Evolutionary conservation across 352 stramenopile genomes (phyloP).

Genomic region (Phytopythium aichiense): DNA sequence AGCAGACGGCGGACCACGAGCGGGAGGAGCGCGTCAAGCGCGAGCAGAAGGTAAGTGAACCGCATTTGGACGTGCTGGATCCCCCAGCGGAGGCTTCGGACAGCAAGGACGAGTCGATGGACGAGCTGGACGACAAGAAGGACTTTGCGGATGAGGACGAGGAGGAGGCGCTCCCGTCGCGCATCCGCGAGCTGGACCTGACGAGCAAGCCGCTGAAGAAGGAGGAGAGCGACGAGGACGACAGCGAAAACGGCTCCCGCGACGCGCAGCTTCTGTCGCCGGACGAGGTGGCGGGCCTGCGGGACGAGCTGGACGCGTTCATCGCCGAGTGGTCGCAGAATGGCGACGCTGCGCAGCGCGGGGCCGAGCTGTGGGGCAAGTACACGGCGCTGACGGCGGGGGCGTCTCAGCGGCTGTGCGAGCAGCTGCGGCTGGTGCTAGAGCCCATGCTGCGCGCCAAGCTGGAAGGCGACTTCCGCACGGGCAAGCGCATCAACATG

Average conservation of each 20-base stretch:
- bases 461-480: conserved; percentile 98
- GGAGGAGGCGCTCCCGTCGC: conserved; percentile 22
- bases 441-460: conserved; percentile 97
- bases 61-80: background rate
- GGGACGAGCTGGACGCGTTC: conserved; percentile 73
- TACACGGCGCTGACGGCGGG: conserved; percentile 92
- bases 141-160: conserved; percentile 31
- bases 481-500: conserved; percentile 99
- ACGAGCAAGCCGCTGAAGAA: conserved; percentile 16
- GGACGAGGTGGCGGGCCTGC: conserved; percentile 69
- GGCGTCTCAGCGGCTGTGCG: conserved; percentile 94
- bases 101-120: conserved; percentile 17
- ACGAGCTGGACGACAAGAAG: conserved; percentile 15
- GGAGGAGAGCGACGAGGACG: conserved; percentile 30
- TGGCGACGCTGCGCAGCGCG: conserved; percentile 31
- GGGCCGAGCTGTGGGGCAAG: conserved; percentile 88
- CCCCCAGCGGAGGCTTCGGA: conserved; percentile 3
- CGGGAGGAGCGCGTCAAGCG: conserved; percentile 4
- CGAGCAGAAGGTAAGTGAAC: background rate
- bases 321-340: conserved; percentile 63
- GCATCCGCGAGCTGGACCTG: conserved; percentile 33
- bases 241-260: conserved; percentile 24
- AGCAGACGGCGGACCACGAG: conserved; percentile 28
- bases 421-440: conserved; percentile 98
- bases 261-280: conserved; percentile 38